Evolutionary conservation across 176 grass and related monocot genomes (phyloP).

Genomic region (Pharus latifolius): DNA sequence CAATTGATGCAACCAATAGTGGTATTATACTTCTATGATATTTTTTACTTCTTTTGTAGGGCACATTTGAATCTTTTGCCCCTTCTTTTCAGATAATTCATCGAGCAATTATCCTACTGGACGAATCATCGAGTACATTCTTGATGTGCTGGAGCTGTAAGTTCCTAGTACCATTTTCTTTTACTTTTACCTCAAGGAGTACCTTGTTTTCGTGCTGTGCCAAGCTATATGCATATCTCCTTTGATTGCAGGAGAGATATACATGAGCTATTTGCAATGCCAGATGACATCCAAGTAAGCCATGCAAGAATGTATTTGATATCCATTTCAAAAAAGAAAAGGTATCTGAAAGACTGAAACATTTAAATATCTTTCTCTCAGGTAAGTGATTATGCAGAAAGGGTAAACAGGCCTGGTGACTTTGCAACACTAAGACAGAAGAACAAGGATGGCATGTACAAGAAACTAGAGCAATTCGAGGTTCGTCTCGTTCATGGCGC

Average conservation of each 20-base stretch:
- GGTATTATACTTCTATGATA: too few relatives aligned
- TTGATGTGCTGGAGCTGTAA: slow-evolving; percentile 55
- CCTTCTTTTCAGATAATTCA: slow-evolving; percentile 10
- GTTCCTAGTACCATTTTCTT: background rate
- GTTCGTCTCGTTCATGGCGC: slow-evolving; percentile 2
- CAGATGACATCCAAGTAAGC: slow-evolving; percentile 51
- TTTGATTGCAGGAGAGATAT: slow-evolving; percentile 41
- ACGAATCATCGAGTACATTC: slow-evolving; percentile 48
- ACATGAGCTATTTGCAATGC: slow-evolving; percentile 58
- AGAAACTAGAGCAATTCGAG: slow-evolving; percentile 55
- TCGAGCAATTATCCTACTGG: slow-evolving; percentile 6
- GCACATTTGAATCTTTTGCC: background rate
- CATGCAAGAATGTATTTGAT: background rate
- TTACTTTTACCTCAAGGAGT: background rate
- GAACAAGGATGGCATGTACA: slow-evolving; percentile 62
- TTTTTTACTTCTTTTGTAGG: background rate
- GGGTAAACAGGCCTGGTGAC: slow-evolving; percentile 47
- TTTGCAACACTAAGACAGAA: slow-evolving; percentile 68
- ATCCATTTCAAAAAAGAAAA: background rate
- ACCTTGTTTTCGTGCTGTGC: background rate
- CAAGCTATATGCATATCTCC: background rate
- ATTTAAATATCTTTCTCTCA: background rate
- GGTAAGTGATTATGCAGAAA: slow-evolving; percentile 42
- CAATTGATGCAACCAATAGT: background rate
- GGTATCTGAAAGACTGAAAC: background rate